Percentiles rank a stretch among this genome's conserved stretches.
phyloP scores from a whole-genome alignment of 345 rosid genomes.

The Limnanthes douglasii region DNA sequence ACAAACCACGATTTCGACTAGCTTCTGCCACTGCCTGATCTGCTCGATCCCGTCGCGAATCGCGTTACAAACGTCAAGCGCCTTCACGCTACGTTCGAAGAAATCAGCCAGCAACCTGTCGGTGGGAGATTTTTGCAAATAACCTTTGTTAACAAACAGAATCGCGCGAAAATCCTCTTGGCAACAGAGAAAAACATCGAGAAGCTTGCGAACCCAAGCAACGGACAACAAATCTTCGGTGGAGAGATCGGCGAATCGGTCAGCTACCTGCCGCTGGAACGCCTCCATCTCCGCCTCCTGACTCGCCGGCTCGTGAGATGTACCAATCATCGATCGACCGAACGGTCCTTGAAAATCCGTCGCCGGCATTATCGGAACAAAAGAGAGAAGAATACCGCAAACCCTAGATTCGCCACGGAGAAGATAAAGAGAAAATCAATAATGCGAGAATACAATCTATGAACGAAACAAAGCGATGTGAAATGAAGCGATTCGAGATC shows the following conservation, averaged over 20 bases:
- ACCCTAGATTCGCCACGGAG: neutral
- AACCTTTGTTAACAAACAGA: slow-evolving; percentile 22
- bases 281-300: slow-evolving; percentile 39
- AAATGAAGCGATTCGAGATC: neutral
- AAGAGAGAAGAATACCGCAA: neutral
- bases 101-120: slow-evolving; percentile 40
- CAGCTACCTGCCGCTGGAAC: slow-evolving; percentile 48
- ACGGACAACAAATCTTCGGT: slow-evolving; percentile 41
- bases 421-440: neutral
- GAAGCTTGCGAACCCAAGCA: slow-evolving; percentile 42
- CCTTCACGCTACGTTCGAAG: slow-evolving; percentile 63
- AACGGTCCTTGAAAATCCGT: slow-evolving; percentile 40
- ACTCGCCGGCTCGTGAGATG: slow-evolving; percentile 10
- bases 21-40: slow-evolving; percentile 58
- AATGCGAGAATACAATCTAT: neutral
- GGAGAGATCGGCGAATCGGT: slow-evolving; percentile 35
- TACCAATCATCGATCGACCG: slow-evolving; percentile 30
- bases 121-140: slow-evolving; percentile 21
- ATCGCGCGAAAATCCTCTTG: slow-evolving; percentile 55
- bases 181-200: slow-evolving; percentile 37
- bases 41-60: slow-evolving; percentile 73
- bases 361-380: slow-evolving; percentile 33
- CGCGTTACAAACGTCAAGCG: slow-evolving; percentile 80
- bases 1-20: slow-evolving; percentile 48
- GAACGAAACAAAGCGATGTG: neutral